These are phyloP conservation scores for Ziziphus jujuba DNA, from an alignment of 306 rosid species.

Conservation along the genomic window DNA sequence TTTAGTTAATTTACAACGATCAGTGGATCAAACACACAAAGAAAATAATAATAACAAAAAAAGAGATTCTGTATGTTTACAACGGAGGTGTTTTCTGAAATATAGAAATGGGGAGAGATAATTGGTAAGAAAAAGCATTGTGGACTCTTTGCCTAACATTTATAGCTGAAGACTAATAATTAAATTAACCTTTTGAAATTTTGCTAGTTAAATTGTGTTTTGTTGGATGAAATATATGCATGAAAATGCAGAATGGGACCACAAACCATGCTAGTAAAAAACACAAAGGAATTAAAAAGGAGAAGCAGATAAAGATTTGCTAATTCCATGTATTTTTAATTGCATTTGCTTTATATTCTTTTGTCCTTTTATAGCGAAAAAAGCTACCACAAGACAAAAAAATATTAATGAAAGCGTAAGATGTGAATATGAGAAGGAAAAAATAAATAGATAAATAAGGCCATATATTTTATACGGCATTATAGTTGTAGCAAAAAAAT, in stretches of 20 bases:
- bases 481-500: neutral
- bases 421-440: neutral
- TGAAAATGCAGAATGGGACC: neutral
- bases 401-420: slow-evolving; percentile 9
- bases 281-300: neutral
- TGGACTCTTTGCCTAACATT: too few relatives aligned
- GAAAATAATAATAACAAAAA: too few relatives aligned
- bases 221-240: too few relatives aligned
- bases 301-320: slow-evolving; percentile 7
- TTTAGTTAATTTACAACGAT: too few relatives aligned
- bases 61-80: too few relatives aligned
- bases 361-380: slow-evolving; percentile 18
- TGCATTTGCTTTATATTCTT: slow-evolving; percentile 1
- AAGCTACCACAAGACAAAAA: slow-evolving; percentile 30
- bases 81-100: too few relatives aligned
- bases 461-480: neutral
- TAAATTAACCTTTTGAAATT: neutral
- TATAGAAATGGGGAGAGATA: too few relatives aligned
- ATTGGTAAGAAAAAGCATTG: too few relatives aligned
- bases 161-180: too few relatives aligned
- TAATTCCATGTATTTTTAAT: slow-evolving; percentile 19
- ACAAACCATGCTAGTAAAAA: neutral
- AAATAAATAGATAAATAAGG: too few relatives aligned
- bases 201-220: too few relatives aligned
- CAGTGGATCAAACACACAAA: too few relatives aligned